Base-by-base conservation (phyloP, 495 filamentous ascomycete species). In the Clohesyomyces aquaticus region DNA sequence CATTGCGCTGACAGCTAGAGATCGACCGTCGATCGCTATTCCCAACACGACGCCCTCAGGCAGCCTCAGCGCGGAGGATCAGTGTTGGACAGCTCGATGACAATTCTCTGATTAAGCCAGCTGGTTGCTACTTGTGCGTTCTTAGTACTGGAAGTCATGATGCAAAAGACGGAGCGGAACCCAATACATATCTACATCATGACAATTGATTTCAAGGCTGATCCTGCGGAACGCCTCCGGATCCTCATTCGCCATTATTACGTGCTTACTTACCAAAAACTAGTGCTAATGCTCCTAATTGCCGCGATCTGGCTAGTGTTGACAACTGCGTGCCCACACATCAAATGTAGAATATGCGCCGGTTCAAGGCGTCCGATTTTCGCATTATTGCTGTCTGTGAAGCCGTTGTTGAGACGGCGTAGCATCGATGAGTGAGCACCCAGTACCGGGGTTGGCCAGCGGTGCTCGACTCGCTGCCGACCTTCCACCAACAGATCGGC, bases 11-110 rank as follows among this genome's bases (percentile, higher is more conserved):
- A 47, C 23, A 2, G 22, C 6, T 22, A 16, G 45, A 35, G 60
- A 63, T 63, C 60, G 52, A 18, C 60, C n/a, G 42, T 55, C 16
- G 46, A 59, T 59, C 56, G 16, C 56, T 50, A 59, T 25, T 38
- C 23, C 25, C 25, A 50, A 48, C 10, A 16, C 27, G 19, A 52
- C 26, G 25, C 18, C 28, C 48, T 56, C 60, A 63, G 60, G 60
- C 50, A 63, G 51, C 51, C 60, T 55, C 51, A 21, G 50, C 21
- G 41, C 23, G 29, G 4, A 25, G 18, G 28, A 48, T 19, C 14
- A 51, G 28, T 25, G 4, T 51, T 52, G 50, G 45, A 32, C 57
- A 60, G 19, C 28, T 12, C 49, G 28, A 21, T 2, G 23, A 47
- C 16, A 48, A 48, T 27, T 35, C 23, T 48, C 16, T 48, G 6